Evolutionary conservation across 768 basidiomycete genomes (phyloP), one percentile per base, ranked within the genome.

Genomic region (Mrakia blollopis): DNA sequence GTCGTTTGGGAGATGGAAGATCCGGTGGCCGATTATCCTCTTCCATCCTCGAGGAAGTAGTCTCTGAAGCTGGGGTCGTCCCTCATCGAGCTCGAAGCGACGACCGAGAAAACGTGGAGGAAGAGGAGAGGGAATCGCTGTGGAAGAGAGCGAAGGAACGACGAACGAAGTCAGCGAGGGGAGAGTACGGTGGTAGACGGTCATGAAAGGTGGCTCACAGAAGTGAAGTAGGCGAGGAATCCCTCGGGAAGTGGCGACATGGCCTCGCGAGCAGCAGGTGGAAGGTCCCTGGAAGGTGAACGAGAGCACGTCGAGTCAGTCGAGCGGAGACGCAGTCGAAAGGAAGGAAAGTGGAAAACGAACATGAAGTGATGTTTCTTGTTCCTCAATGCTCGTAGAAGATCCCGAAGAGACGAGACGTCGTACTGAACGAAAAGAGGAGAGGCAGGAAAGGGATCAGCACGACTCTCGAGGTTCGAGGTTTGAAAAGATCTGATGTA

Each of bases 201-300:
- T 1, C 9, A 32, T 2, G 14, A 25, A 23, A 57, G 32, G 32
- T 7, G 32, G 28, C 52, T 60, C n/a, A 72, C 72, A 1, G 89
- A 87, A 3, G 96, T 98, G 82, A 98, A 99, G 84, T 98, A 99
- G 1, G 87, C 85, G 73, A 99, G 84, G 86, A 92, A 98, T 16
- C 96, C 96, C 78, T 91, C 90, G 0, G 97, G 97, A 87, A 98
- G 91, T 18, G 91, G 87, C 7, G 96, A 95, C 14, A 98, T 60
- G 91, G 89, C 81, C 92, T 94, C 73, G 93, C 92, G 80, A 91
- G 89, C 79, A 94, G 93, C 1, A 11, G 54, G 30, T 14, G 96
- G 96, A 16, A 99, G 85, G 84, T 99, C 97, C 32, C 32, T 69
- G 67, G 25, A 41, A 32, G 69, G 28, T 6, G 57, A 54, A n/a